A percentile compares a stretch with the other conserved stretches of the same genome.
Evolutionary conservation across 352 stramenopile species (phyloP).

Genomic region (Thalassiosira livingstoniorum): DNA sequence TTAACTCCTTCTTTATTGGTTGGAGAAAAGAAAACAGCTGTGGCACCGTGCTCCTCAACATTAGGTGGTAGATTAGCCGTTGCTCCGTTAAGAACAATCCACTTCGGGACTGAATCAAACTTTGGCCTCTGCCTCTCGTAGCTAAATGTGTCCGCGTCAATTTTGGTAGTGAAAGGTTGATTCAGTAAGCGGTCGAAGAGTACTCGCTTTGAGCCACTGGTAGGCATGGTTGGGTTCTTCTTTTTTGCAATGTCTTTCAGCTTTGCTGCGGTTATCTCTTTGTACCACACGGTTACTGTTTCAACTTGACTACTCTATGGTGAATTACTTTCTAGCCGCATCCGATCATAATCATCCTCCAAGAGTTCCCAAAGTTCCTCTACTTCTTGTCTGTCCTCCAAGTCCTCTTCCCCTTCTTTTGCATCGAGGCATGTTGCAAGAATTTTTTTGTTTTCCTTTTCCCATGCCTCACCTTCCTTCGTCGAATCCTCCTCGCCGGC

Average conservation of each 20-base stretch:
- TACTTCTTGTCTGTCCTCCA: neutral
- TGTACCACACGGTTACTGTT: neutral
- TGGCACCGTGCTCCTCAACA: conserved; percentile 9
- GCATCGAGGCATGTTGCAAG: neutral
- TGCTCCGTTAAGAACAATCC: conserved; percentile 6
- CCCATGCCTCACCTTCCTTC: neutral
- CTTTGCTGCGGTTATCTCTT: neutral
- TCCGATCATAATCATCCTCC: neutral
- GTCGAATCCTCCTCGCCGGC: neutral
- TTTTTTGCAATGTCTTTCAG: neutral
- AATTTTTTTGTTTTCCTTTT: neutral
- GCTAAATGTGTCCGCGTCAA: conserved; percentile 4
- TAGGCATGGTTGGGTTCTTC: neutral
- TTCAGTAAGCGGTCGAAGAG: conserved; percentile 12
- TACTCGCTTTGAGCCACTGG: neutral
- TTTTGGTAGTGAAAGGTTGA: neutral
- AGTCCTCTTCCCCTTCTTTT: neutral
- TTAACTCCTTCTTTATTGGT: conserved; percentile 13
- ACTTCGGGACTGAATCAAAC: neutral
- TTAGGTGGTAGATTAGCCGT: neutral
- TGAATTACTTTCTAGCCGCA: neutral
- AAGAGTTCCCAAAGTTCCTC: conserved; percentile 8
- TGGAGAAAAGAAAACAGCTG: conserved; percentile 2
- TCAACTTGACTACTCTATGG: neutral
- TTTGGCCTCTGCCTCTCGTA: neutral